These are phyloP conservation scores for Balakata baccata DNA, from an alignment of 345 rosid species.

Conservation along the genomic window DNA sequence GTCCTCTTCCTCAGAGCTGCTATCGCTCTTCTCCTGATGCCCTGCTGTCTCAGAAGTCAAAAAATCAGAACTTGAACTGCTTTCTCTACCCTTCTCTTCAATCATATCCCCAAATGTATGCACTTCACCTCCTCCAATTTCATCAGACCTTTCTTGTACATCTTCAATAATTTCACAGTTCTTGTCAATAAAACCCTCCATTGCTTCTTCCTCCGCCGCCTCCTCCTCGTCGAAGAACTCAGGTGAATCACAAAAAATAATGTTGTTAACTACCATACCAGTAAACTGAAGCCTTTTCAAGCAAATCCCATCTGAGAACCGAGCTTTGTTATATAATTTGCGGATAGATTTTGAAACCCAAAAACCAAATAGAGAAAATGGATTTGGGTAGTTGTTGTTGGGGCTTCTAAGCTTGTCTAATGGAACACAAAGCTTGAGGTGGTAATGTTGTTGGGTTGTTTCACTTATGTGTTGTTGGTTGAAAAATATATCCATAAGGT, in stretches of 20 bases:
- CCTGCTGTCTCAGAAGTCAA: constrained; percentile 58
- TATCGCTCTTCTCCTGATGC: constrained; percentile 54
- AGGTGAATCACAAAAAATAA: constrained; percentile 43
- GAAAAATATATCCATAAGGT: constrained; percentile 48
- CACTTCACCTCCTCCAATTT: constrained; percentile 27
- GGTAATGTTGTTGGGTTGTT: constrained; percentile 25
- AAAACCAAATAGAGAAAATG: constrained; percentile 25
- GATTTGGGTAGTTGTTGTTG: constrained; percentile 12
- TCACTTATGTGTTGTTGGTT: constrained; percentile 45
- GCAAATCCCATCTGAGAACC: constrained; percentile 36
- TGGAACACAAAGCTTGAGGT: constrained; percentile 40
- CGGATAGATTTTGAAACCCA: constrained; percentile 42
- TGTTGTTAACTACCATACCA: constrained; percentile 48
- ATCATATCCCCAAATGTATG: constrained; percentile 49
- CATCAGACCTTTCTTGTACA: constrained; percentile 25
- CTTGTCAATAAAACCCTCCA: constrained; percentile 48
- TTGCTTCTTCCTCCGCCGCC: neutral
- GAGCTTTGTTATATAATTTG: constrained; percentile 31
- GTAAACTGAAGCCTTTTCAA: constrained; percentile 29
- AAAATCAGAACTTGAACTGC: constrained; percentile 75
- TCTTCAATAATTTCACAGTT: constrained; percentile 27
- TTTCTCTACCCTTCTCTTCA: constrained; percentile 54
- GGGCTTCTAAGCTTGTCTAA: constrained; percentile 24
- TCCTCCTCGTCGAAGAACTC: constrained; percentile 31
- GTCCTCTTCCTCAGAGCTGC: constrained; percentile 50